These are phyloP conservation scores for Casuarina glauca DNA, from an alignment of 306 rosid species.

Conservation along the genomic window DNA sequence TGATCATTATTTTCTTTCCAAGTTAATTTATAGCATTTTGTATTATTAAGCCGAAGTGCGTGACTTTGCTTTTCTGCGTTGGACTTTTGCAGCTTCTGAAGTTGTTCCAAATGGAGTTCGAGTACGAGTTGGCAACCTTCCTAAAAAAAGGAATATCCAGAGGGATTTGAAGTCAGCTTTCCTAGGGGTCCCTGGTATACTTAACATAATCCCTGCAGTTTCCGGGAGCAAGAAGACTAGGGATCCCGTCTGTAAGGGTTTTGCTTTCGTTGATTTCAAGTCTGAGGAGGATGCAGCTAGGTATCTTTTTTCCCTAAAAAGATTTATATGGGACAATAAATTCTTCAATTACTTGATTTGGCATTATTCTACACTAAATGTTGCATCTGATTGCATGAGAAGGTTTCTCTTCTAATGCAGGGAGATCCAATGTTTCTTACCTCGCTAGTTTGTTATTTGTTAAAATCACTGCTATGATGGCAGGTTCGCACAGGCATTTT, in stretches of 20 bases:
- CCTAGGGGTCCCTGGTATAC: conserved; percentile 58
- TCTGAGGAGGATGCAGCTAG: conserved; percentile 62
- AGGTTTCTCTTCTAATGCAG: background rate
- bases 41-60: conserved; percentile 17
- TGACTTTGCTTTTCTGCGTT: conserved; percentile 15
- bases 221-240: conserved; percentile 86
- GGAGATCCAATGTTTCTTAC: conserved; percentile 17
- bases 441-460: conserved; percentile 4
- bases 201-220: conserved; percentile 63
- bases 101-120: conserved; percentile 45
- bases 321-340: background rate
- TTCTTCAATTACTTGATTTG: background rate
- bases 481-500: conserved; percentile 68
- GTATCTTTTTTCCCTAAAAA: conserved; percentile 31
- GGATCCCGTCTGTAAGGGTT: conserved; percentile 93
- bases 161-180: conserved; percentile 77
- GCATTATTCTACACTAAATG: conserved; percentile 2
- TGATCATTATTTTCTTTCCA: background rate
- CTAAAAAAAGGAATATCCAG: conserved; percentile 71
- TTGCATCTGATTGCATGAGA: conserved; percentile 10
- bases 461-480: conserved; percentile 17
- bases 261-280: conserved; percentile 77
- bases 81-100: conserved; percentile 45
- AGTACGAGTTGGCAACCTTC: conserved; percentile 71
- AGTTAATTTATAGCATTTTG: background rate